Evolutionary conservation across 768 basidiomycete genomes (phyloP).

Genomic region (Termitomyces sp.): DNA sequence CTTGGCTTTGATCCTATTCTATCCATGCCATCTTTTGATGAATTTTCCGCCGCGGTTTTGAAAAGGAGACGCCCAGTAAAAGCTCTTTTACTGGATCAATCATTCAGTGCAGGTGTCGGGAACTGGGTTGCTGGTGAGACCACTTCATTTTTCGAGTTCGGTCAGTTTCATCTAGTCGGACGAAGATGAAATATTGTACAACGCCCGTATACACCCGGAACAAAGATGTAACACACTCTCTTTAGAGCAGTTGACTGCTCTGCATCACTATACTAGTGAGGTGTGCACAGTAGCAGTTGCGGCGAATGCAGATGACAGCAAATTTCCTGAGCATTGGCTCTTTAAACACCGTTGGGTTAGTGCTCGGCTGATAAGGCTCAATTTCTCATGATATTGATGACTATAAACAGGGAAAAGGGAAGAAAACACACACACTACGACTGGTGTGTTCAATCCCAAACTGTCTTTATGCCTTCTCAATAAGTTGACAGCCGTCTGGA

Average conservation of each 20-base stretch:
- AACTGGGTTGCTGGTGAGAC: constrained; percentile 74
- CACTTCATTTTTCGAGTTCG: not conserved
- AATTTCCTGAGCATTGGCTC: constrained; percentile 65
- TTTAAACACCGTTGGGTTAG: constrained; percentile 66
- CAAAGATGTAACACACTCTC: constrained; percentile 53
- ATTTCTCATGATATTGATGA: constrained; percentile 8
- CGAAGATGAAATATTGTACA: constrained; percentile 68
- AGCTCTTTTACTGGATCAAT: constrained; percentile 71
- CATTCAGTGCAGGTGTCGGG: constrained; percentile 75
- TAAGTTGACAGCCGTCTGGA: constrained; percentile 51
- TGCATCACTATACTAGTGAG: constrained; percentile 47
- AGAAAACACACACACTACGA: constrained; percentile 37
- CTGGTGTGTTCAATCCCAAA: constrained; percentile 32
- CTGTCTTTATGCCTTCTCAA: not conserved
- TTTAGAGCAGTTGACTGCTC: constrained; percentile 36
- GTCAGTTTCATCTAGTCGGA: constrained; percentile 3
- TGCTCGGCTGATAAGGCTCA: not conserved
- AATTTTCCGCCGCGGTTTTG: constrained; percentile 40
- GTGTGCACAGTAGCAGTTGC: constrained; percentile 59
- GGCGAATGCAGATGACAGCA: constrained; percentile 61
- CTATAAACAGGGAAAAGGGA: constrained; percentile 47
- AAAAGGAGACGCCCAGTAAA: constrained; percentile 66
- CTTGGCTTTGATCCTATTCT: constrained; percentile 78
- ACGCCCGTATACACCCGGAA: constrained; percentile 69
- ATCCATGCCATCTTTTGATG: constrained; percentile 51